Evolutionary conservation across 495 filamentous ascomycete genomes (phyloP), one percentile per base, ranked within the genome.

Genomic region (Lasiosphaeria miniovina): DNA sequence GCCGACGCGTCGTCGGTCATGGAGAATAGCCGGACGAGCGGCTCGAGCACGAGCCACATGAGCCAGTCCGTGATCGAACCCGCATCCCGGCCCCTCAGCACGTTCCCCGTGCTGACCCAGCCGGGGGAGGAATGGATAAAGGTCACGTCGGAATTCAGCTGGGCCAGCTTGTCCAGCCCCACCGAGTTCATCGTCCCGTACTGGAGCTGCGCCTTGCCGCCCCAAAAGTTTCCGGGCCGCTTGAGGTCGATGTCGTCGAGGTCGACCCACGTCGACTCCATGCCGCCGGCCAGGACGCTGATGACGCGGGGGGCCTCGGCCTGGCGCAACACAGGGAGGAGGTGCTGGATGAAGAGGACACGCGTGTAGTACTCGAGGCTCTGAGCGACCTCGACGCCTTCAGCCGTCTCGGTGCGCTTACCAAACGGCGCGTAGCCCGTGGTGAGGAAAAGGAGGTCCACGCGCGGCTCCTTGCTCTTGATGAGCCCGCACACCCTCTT

Each of bases 101-200:
- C 60, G 57, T 71, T 68, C 6, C 69, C 75, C n/a, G 75, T 77
- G 52, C 61, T 67, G 36, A 76, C 74, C 49, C 54, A 52, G 1
- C 74, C 75, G 9, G 75, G 74, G 60, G 63, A 68, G 14, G 64
- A 58, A 62, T 76, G 74, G 34, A 77, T 65, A 58, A 77, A 77
- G 9, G 63, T 62, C 17, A 77, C 60, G 5, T 59, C n/a, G 3
- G 63, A 65, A 36, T 75, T 75, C n/a, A 68, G 67, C 40, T 64
- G 38, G 9, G 74, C 73, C 5, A 77, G 62, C 52, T 57, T 64
- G 9, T 68, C 62, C 40, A 71, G 10, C 36, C 36, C 36, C 34
- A 65, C 51, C 6, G 62, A 65, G 41, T 67, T 65, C 61, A 68
- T 57, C 6, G 38, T 15, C 2, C 11, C 15, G 46, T 59, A 66